Evolutionary conservation across 768 basidiomycete genomes (phyloP), one percentile per base, ranked within the genome.

Genomic region (Boletus sp.): DNA sequence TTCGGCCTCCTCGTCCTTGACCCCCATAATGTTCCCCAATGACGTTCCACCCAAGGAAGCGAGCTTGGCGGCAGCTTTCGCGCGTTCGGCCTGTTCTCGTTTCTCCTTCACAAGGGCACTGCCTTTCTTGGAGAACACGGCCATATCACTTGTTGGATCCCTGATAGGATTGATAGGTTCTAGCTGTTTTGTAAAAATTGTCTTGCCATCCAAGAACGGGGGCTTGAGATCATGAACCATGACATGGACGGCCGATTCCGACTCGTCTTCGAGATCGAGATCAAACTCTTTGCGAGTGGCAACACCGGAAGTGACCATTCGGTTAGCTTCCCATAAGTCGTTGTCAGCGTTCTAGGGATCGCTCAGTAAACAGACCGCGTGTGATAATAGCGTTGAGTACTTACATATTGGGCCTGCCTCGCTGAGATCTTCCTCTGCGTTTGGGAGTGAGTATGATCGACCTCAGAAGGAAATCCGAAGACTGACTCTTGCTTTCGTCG

Each of bases 311-410:
- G 92, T 93, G 10, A 93, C 77, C 89, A 99, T 95, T 65, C 96
- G 90, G 67, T 98, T 98, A 8, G 90, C 90, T 76, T 99, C 97
- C 97, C 97, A 99, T 11, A 96, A 75, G 64, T 99, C 97, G 64
- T 97, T 98, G 70, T 99, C 97, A 23, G 93, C 93, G 64, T 98
- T 98, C 91, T 95, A 65, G 5, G 55, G 19, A 7, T 40, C 58
- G 9, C 33, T 63, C 29, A 67, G 63, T 64, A 40, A 69, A 56
- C 40, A 53, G 27, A 10, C n/a, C 23, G 19, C 2, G 13, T 11
- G n/a, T 46, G 23, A 27, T 9, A 15, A 50, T 34, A 41, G 34
- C 21, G 19, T 33, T 17, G 15, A 5, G 1, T 5, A 76, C 90
- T 63, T 62, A 94, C 93, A 69, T 94, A 97, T 84, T 98, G 95